These are phyloP conservation scores for Ceraceosorus guamensis DNA, from an alignment of 1,284 basidiomycete species.

Conservation along the genomic window DNA sequence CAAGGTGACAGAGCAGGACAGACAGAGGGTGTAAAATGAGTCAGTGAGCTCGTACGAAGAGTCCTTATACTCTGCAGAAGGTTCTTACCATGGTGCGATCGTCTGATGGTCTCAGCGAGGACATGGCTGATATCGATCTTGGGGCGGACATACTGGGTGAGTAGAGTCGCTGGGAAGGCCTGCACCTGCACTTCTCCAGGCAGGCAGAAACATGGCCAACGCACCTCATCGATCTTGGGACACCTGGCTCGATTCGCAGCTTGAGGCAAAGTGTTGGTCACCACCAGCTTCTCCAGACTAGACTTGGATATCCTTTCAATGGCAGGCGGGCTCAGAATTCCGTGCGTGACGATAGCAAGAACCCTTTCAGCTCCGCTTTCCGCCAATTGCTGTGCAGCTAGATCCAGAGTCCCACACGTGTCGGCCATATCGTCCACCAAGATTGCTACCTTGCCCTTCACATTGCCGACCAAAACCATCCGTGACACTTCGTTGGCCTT, in stretches of 20 bases:
- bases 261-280: constrained; percentile 97
- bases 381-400: constrained; percentile 79
- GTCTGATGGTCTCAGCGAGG: constrained; percentile 89
- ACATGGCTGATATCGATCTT: constrained; percentile 92
- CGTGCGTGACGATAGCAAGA: constrained; percentile 92
- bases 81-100: constrained; percentile 61
- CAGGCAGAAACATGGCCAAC: neutral
- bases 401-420: constrained; percentile 92
- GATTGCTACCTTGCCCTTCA: constrained; percentile 86
- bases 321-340: constrained; percentile 86
- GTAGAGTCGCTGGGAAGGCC: neutral
- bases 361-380: constrained; percentile 84
- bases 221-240: constrained; percentile 66
- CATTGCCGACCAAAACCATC: constrained; percentile 95
- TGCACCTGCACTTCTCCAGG: no score
- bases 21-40: no score
- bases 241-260: constrained; percentile 67
- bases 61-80: no score
- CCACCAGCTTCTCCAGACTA: constrained; percentile 82
- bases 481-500: constrained; percentile 98
- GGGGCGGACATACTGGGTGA: neutral
- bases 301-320: constrained; percentile 52
- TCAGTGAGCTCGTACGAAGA: no score
- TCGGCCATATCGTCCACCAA: constrained; percentile 99
- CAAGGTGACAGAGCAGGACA: no score